phyloP scores from a whole-genome alignment of 345 rosid species.

The Citrus trifoliata region DNA sequence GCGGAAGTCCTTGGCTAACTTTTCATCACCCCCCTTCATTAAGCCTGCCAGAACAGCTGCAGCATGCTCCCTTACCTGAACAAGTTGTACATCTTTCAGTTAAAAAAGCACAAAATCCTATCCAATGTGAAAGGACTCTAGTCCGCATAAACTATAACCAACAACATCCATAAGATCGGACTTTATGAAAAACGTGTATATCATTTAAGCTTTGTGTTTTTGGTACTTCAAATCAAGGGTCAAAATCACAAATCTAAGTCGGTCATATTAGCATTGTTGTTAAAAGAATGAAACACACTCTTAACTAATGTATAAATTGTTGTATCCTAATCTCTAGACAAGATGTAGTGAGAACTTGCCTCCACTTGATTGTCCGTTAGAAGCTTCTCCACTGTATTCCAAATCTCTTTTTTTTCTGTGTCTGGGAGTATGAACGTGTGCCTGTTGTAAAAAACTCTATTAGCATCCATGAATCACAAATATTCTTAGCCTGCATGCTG shows the following conservation, averaged over 20 bases:
- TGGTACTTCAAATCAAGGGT: neutral
- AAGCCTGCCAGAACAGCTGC: conserved; percentile 95
- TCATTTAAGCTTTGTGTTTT: conserved; percentile 5
- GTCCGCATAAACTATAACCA: neutral
- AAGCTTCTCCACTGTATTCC: conserved; percentile 78
- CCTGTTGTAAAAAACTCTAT: conserved; percentile 40
- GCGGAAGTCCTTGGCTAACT: conserved; percentile 77
- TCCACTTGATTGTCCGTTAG: conserved; percentile 96
- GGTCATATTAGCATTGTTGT: neutral
- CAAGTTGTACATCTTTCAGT: conserved; percentile 14
- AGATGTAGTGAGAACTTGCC: conserved; percentile 47
- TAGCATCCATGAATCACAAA: conserved; percentile 10
- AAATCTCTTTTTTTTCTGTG: conserved; percentile 67
- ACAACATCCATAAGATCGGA: neutral
- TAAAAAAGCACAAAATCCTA: neutral
- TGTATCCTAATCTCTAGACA: conserved; percentile 2
- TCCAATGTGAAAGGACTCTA: neutral
- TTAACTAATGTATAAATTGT: neutral
- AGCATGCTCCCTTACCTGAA: conserved; percentile 96
- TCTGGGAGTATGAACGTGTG: conserved; percentile 81
- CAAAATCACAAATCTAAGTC: neutral
- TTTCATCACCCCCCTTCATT: conserved; percentile 93
- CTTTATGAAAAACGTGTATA: neutral
- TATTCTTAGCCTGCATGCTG: conserved; percentile 1
- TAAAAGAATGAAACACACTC: neutral